A percentile compares a stretch with the other conserved stretches of the same genome.
Conservation (phyloP, 305 asterid species). For the Rubia balearica region DNA sequence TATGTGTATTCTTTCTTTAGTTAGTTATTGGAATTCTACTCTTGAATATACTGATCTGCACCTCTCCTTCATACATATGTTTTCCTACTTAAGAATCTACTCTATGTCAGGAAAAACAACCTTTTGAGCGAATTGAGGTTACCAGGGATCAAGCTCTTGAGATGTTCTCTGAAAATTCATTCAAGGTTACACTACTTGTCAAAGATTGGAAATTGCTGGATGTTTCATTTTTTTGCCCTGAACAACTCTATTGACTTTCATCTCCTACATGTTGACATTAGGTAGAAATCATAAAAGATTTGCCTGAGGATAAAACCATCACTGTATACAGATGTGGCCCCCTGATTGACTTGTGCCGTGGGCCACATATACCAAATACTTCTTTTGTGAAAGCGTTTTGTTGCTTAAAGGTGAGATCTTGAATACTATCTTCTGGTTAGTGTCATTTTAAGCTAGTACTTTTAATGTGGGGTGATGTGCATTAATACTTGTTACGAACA, state of each 20-base stretch:
- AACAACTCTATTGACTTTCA: background rate
- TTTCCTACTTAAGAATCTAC: slow-evolving; percentile 17
- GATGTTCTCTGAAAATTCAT: slow-evolving; percentile 78
- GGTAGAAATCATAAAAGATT: slow-evolving; percentile 90
- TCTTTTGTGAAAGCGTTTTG: slow-evolving; percentile 84
- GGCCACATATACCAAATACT: slow-evolving; percentile 95
- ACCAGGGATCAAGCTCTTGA: slow-evolving; percentile 83
- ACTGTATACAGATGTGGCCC: slow-evolving; percentile 97
- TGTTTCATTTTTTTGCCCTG: background rate
- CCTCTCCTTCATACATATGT: background rate
- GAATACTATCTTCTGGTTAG: background rate
- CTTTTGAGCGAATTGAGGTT: slow-evolving; percentile 91
- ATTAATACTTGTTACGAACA: slow-evolving; percentile 11
- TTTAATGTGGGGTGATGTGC: background rate
- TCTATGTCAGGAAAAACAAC: slow-evolving; percentile 67
- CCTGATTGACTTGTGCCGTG: slow-evolving; percentile 92
- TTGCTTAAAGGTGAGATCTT: slow-evolving; percentile 46
- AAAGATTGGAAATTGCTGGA: background rate
- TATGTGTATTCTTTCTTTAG: too few species aligned
- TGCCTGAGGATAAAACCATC: slow-evolving; percentile 86
- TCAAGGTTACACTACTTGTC: slow-evolving; percentile 54
- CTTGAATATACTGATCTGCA: too few species aligned
- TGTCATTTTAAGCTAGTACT: slow-evolving; percentile 1
- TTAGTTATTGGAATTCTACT: too few species aligned
- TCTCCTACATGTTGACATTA: slow-evolving; percentile 12